These are phyloP conservation scores for Sporothrix sp. DNA, from an alignment of 2,329 filamentous ascomycete genomes.

Conservation along the genomic window DNA sequence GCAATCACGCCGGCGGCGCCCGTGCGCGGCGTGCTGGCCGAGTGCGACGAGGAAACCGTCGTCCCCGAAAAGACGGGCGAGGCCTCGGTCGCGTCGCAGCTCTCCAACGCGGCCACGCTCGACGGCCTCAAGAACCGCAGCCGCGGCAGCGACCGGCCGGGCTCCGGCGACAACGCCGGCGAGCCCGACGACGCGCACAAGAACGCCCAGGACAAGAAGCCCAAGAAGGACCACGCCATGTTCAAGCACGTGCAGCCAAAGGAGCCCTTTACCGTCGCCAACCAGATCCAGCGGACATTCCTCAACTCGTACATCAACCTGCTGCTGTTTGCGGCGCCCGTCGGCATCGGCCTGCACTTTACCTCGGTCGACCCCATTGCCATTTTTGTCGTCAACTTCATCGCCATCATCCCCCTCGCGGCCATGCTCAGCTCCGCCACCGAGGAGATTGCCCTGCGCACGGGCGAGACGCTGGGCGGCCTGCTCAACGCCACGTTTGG, in stretches of 20 bases:
- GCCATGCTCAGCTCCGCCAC: constrained; percentile 76
- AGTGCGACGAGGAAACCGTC: not conserved
- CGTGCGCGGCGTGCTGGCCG: constrained; percentile 2
- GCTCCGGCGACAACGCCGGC: not conserved
- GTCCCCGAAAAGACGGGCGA: not conserved
- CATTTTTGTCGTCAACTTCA: constrained; percentile 83
- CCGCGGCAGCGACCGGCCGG: constrained; percentile 20
- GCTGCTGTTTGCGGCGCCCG: constrained; percentile 65
- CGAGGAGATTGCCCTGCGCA: constrained; percentile 74
- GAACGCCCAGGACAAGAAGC: constrained; percentile 31
- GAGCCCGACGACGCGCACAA: constrained; percentile 19
- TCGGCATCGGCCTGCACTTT: constrained; percentile 63
- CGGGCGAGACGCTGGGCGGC: constrained; percentile 78
- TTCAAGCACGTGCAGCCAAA: constrained; percentile 41
- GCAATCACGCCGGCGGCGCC: not conserved
- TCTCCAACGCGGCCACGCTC: constrained; percentile 9
- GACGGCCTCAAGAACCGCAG: constrained; percentile 19
- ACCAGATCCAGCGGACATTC: constrained; percentile 64
- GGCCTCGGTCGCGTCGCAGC: constrained; percentile 2
- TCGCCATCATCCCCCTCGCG: constrained; percentile 82
- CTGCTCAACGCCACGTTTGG: constrained; percentile 85
- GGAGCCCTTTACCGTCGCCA: constrained; percentile 47
- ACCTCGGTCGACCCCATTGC: constrained; percentile 44
- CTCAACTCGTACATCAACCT: constrained; percentile 83
- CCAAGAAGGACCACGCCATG: constrained; percentile 29